phyloP scores from a whole-genome alignment of 192 early-diverging fungal genomes.

The Entomortierella chlamydospora region DNA sequence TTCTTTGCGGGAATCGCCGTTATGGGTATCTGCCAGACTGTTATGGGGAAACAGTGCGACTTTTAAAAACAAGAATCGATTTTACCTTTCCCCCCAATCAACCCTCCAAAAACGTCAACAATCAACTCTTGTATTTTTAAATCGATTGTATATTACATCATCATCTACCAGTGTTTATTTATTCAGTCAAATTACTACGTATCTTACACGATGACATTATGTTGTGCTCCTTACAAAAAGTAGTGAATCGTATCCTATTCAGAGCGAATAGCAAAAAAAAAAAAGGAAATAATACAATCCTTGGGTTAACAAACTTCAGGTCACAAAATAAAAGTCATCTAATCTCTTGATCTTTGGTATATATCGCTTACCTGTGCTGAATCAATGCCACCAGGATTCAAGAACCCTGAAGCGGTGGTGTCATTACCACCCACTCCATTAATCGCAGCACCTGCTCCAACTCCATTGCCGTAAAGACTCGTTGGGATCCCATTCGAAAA shows the following conservation, averaged over 20 bases:
- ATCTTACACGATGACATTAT: neutral
- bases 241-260: conserved; percentile 51
- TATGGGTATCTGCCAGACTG: conserved; percentile 50
- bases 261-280: neutral
- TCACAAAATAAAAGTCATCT: no score
- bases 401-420: neutral
- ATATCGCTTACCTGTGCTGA: conserved; percentile 41
- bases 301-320: no score
- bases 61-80: conserved; percentile 21
- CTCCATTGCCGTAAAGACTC: conserved; percentile 9
- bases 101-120: no score
- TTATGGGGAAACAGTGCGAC: conserved; percentile 47
- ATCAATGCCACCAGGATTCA: conserved; percentile 15
- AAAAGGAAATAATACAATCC: neutral
- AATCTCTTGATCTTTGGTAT: no score
- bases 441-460: neutral
- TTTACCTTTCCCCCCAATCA: no score
- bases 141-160: no score
- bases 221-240: conserved; percentile 30
- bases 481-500: conserved; percentile 38
- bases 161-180: no score
- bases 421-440: conserved; percentile 9
- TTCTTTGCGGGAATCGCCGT: conserved; percentile 49
- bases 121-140: no score
- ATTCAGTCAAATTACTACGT: neutral